These are phyloP conservation scores for Irpex sp. DNA, from an alignment of 1,284 basidiomycete species.

Conservation along the genomic window DNA sequence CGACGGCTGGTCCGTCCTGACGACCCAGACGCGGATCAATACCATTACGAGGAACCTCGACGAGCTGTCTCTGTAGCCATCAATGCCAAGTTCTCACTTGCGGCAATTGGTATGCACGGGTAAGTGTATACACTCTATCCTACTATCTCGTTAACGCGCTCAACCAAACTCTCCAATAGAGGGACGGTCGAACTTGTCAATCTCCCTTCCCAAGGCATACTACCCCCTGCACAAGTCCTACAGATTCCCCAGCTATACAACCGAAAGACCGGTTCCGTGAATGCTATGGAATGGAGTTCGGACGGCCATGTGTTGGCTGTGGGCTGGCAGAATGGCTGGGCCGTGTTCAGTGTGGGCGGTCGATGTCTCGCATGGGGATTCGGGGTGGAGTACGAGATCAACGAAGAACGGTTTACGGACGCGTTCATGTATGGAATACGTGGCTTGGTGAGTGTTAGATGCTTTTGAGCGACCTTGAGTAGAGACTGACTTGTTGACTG, in stretches of 20 bases:
- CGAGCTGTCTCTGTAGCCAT: constrained; percentile 62
- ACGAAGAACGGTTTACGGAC: constrained; percentile 68
- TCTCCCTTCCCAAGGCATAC: constrained; percentile 52
- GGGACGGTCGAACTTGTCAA: constrained; percentile 58
- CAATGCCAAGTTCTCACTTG: constrained; percentile 81
- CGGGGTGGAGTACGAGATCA: constrained; percentile 62
- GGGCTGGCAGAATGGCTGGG: constrained; percentile 88
- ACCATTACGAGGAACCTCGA: constrained; percentile 57
- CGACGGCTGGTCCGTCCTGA: constrained; percentile 48
- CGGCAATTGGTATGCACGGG: constrained; percentile 78
- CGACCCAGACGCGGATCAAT: constrained; percentile 28
- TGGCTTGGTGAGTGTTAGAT: constrained; percentile 44
- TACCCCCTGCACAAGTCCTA: constrained; percentile 50
- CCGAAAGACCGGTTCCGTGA: constrained; percentile 66
- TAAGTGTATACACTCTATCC: constrained; percentile 28
- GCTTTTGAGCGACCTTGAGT: too few relatives aligned
- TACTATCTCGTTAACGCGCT: constrained; percentile 1
- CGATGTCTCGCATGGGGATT: constrained; percentile 75
- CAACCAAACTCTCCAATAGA: constrained; percentile 25
- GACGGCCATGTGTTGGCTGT: constrained; percentile 98
- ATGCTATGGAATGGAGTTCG: constrained; percentile 81
- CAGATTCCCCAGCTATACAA: constrained; percentile 53
- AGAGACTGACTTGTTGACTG: background rate
- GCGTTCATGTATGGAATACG: constrained; percentile 78
- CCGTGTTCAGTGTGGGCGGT: constrained; percentile 88